Evolutionary conservation across 2,329 filamentous ascomycete genomes (phyloP), one percentile per base, ranked within the genome.

Genomic region (Sordariomycetes sp.): DNA sequence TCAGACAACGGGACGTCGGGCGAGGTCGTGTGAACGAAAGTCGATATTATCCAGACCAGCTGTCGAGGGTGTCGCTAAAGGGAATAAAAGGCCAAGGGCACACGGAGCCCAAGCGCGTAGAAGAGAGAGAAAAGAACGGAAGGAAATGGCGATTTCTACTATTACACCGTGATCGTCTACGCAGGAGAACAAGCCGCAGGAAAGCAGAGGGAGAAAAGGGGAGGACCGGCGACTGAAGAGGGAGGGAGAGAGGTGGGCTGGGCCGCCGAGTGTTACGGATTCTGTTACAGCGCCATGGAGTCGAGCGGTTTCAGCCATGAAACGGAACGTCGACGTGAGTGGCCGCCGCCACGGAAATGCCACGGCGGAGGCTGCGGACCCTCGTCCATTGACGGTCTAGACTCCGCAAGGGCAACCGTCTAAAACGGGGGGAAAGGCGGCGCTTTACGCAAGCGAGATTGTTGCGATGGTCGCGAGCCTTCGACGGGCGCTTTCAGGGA

Each of bases 21-120:
- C 8, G 66, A 59, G 53, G 63, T 59, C 61, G 66, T 18, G 52
- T 14, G 63, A 71, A 74, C 74, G 46, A 24, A 22, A 24, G 46
- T 12, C n/a, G 22, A 24, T 50, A 50, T 56, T 67, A 72, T 40
- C 40, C 53, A 59, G 57, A 59, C 57, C 57, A 55, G 57, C 57
- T 59, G 57, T 25, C 12, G 32, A 48, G 51, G 35, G 37, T 28
- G 48, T 18, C 28, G 43, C 16, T 22, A 24, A 12, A 20, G 46
- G 18, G 20, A 10, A 24, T 22, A 11, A 50, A 48, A 48, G 8
- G 20, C 16, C 4, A 22, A 20, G 22, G 50, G 37, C 57, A 57
- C 22, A 53, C 12, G 57, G 35, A 59, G 55, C 58, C 24, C n/a
- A 11, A n/a, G 16, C 18, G 8, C 8, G 2, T 46, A 46, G 14